Conservation (phyloP, 805 yeast genomes). For the Candida bentonensis region DNA sequence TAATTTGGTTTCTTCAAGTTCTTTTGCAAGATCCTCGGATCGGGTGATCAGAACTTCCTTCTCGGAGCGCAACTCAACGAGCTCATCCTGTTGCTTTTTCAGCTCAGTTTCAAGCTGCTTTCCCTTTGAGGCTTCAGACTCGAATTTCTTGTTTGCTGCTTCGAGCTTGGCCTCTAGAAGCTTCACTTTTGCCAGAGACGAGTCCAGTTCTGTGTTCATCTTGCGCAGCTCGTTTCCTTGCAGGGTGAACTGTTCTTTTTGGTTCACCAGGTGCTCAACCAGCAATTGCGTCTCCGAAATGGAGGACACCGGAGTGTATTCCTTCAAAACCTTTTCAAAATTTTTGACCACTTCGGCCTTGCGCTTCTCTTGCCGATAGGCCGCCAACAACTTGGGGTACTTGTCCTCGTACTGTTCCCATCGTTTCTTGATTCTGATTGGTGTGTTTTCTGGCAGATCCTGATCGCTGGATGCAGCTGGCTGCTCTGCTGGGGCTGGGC, state of each 20-base stretch:
- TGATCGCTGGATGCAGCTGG: constrained; percentile 15
- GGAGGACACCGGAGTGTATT: constrained; percentile 66
- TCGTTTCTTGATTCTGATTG: constrained; percentile 48
- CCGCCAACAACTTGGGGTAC: constrained; percentile 69
- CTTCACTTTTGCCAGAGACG: constrained; percentile 4
- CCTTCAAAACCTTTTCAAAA: constrained; percentile 61
- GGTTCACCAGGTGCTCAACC: constrained; percentile 52
- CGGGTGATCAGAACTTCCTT: constrained; percentile 2
- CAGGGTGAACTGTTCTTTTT: constrained; percentile 32
- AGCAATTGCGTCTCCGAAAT: constrained; percentile 60
- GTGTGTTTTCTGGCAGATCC: constrained; percentile 43
- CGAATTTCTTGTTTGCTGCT: constrained; percentile 3
- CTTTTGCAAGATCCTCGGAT: constrained; percentile 10
- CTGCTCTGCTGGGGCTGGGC: constrained; percentile 5
- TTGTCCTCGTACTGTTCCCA: constrained; percentile 80
- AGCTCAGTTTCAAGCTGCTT: constrained; percentile 6
- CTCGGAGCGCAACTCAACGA: constrained; percentile 2
- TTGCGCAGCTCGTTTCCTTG: constrained; percentile 37
- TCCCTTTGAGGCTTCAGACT: background rate
- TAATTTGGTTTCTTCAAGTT: constrained; percentile 3
- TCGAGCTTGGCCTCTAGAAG: constrained; percentile 5
- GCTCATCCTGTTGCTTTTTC: constrained; percentile 1
- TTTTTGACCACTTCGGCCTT: constrained; percentile 41
- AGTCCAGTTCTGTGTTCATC: constrained; percentile 2
- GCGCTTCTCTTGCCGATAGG: constrained; percentile 69